phyloP scores from a whole-genome alignment of 805 yeast genomes.

The Suhomyces sp. region DNA sequence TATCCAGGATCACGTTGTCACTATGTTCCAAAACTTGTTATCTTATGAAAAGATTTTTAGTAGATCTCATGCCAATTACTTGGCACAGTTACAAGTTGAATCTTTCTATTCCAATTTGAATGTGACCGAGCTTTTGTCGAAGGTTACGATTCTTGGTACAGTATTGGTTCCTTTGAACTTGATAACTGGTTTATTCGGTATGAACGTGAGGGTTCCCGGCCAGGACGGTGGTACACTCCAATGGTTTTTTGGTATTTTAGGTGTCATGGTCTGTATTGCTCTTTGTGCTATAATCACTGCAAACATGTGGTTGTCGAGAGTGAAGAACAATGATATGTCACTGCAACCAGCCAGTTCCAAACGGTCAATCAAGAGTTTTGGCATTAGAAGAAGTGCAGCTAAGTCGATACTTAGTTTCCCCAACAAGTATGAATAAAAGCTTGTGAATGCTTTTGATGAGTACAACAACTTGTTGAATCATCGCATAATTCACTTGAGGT shows the following conservation, averaged over 20 bases:
- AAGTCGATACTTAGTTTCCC: slow-evolving; percentile 41
- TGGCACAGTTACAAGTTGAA: slow-evolving; percentile 32
- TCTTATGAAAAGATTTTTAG: slow-evolving; percentile 30
- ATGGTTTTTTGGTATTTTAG: slow-evolving; percentile 25
- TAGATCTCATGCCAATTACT: slow-evolving; percentile 28
- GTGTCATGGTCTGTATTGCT: slow-evolving; percentile 24
- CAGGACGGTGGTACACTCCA: slow-evolving; percentile 8
- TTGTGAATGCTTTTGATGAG: too few species aligned
- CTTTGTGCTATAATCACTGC: slow-evolving; percentile 25
- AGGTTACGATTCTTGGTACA: slow-evolving; percentile 29
- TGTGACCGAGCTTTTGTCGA: slow-evolving; percentile 25
- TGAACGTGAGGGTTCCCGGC: slow-evolving; percentile 29
- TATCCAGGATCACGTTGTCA: slow-evolving; percentile 32
- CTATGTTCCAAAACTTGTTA: slow-evolving; percentile 30
- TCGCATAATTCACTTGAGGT: too few species aligned
- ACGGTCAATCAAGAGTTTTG: slow-evolving; percentile 23
- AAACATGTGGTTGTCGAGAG: slow-evolving; percentile 19
- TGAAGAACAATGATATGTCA: slow-evolving; percentile 9
- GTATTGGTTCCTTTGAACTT: slow-evolving; percentile 28
- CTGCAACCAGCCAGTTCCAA: slow-evolving; percentile 10
- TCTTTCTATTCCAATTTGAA: slow-evolving; percentile 26
- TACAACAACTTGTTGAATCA: too few species aligned
- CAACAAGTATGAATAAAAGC: slow-evolving; percentile 36
- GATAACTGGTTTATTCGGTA: slow-evolving; percentile 28
- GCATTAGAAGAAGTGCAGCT: slow-evolving; percentile 31